Percentiles rank a stretch among this genome's conserved stretches.
These are phyloP conservation scores for Annulohypoxylon nitens DNA, from an alignment of 495 filamentous ascomycete species.

Conservation along the genomic window DNA sequence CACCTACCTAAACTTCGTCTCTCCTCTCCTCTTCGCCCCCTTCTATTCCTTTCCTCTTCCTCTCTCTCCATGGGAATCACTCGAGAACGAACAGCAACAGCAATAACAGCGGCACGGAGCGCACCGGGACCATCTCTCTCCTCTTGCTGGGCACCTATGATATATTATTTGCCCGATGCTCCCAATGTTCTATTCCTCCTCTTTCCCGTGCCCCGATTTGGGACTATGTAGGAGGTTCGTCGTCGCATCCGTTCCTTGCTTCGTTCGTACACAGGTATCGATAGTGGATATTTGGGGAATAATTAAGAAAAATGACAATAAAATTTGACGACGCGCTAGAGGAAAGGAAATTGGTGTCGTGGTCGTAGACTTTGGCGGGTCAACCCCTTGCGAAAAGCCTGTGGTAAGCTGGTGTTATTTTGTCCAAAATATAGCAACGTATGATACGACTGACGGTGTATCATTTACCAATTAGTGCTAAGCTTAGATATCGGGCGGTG, in stretches of 20 bases:
- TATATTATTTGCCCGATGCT: conserved; percentile 6
- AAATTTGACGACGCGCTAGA: conserved; percentile 34
- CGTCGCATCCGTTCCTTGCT: conserved; percentile 39
- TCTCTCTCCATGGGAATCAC: not conserved
- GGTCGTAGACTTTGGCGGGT: conserved; percentile 7
- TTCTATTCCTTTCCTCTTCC: not conserved
- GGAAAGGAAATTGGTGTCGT: conserved; percentile 23
- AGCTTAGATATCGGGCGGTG: not conserved
- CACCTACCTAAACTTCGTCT: not conserved
- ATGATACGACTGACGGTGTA: not conserved
- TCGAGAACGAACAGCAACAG: not conserved
- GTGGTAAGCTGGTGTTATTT: not conserved
- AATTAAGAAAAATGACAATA: conserved; percentile 29
- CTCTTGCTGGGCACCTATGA: not conserved
- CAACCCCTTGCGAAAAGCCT: conserved; percentile 1
- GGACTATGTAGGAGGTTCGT: not conserved
- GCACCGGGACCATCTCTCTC: not conserved
- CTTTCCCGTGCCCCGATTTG: not conserved
- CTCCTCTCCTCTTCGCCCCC: not conserved
- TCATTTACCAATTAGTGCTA: not conserved
- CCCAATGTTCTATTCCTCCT: not conserved
- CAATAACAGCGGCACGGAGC: not conserved
- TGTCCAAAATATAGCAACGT: not conserved
- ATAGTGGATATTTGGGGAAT: conserved; percentile 30
- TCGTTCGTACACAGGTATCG: conserved; percentile 45